Conservation (phyloP, 2,329 filamentous ascomycete species). For the Pseudonectria foliicola region DNA sequence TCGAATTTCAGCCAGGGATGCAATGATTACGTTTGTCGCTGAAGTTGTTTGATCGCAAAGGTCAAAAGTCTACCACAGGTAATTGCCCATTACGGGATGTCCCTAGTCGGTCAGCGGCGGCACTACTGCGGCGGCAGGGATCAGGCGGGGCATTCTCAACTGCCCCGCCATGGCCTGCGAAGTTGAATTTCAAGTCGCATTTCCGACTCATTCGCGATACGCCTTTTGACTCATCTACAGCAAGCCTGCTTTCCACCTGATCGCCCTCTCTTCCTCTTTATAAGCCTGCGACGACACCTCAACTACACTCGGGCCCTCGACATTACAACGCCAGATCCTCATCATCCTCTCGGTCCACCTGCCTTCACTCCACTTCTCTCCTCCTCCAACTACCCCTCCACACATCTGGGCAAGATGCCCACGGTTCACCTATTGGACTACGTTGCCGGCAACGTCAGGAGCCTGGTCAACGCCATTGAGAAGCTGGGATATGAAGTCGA, state of each 20-base stretch:
- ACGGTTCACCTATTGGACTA: constrained; percentile 78
- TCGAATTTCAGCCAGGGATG: too few relatives aligned
- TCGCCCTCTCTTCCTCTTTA: not conserved
- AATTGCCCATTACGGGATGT: constrained; percentile 5
- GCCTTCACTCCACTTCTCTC: constrained; percentile 2
- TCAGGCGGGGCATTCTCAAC: constrained; percentile 19
- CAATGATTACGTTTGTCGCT: too few relatives aligned
- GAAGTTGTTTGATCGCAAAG: too few relatives aligned
- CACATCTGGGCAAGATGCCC: constrained; percentile 49
- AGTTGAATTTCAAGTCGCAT: too few relatives aligned
- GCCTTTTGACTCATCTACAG: not conserved
- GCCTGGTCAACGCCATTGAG: constrained; percentile 94
- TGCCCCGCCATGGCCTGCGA: constrained; percentile 23
- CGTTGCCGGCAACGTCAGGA: constrained; percentile 92
- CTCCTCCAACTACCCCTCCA: constrained; percentile 1
- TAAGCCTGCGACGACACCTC: too few relatives aligned
- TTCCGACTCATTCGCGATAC: constrained; percentile 3
- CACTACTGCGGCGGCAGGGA: constrained; percentile 18
- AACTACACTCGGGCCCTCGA: too few relatives aligned
- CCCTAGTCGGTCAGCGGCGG: constrained; percentile 21
- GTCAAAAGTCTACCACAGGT: constrained; percentile 1
- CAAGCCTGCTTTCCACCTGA: constrained; percentile 2
- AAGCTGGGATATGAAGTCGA: constrained; percentile 88
- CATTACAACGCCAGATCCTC: too few relatives aligned
- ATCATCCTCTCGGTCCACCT: too few relatives aligned